Evolutionary conservation across 139 green algal genomes (phyloP).

Genomic region (Tetradesmus obliquus): DNA sequence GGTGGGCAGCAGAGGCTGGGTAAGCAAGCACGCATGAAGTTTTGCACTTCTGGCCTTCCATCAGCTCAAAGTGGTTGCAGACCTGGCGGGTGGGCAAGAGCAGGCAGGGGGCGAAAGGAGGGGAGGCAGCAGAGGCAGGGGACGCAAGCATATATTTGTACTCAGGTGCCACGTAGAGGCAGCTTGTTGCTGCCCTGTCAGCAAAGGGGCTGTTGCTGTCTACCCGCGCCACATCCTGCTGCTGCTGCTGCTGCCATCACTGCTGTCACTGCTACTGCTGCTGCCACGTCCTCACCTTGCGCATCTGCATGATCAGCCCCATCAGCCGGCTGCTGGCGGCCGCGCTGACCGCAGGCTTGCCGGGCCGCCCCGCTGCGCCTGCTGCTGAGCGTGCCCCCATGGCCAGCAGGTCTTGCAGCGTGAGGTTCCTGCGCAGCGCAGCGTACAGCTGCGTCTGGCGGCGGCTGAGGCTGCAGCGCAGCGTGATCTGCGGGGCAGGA

Average conservation of each 20-base stretch:
- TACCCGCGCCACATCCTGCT: not conserved
- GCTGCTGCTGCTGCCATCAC: not conserved
- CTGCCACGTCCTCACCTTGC: conserved; percentile 40
- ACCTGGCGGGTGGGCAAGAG: conserved; percentile 78
- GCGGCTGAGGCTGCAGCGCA: conserved; percentile 35
- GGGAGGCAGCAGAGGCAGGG: not conserved
- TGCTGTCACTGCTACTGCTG: not conserved
- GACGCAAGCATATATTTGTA: not conserved
- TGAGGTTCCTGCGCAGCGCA: conserved; percentile 66
- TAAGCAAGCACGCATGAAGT: not conserved
- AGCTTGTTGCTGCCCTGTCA: not conserved
- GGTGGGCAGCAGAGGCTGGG: not conserved
- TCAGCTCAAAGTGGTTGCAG: conserved; percentile 76
- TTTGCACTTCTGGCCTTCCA: conserved; percentile 9
- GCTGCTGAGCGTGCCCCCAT: conserved; percentile 46
- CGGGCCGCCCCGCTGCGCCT: conserved; percentile 66
- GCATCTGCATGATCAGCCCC: conserved; percentile 46
- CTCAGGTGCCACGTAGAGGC: not conserved
- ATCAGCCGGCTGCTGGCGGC: conserved; percentile 26
- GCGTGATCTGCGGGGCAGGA: not conserved
- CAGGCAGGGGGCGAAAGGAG: conserved; percentile 55
- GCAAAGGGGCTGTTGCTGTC: not conserved
- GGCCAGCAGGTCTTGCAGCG: conserved; percentile 65
- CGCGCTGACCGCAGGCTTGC: conserved; percentile 44
- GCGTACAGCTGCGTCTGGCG: conserved; percentile 53